These are phyloP conservation scores for Lipomyces orientalis DNA, from an alignment of 805 yeast species.

Conservation along the genomic window DNA sequence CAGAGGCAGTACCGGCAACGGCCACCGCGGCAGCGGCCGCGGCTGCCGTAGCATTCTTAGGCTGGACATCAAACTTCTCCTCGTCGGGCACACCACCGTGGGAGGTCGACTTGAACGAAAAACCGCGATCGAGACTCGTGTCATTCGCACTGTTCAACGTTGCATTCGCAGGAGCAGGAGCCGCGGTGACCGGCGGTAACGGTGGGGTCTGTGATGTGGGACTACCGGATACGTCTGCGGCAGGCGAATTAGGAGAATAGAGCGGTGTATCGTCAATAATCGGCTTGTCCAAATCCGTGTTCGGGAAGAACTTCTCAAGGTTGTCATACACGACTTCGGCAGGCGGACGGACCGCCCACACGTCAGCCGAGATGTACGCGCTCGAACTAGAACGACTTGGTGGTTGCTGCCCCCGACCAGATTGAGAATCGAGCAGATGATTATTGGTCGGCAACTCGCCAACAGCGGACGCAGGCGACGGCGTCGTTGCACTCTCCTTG, in stretches of 20 bases:
- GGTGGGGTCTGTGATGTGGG: not conserved
- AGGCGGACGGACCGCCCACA: slow-evolving; percentile 87
- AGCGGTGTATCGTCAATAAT: slow-evolving; percentile 65
- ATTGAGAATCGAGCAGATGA: not conserved
- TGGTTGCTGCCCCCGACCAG: not conserved
- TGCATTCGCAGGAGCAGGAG: not conserved
- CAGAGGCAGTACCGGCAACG: slow-evolving; percentile 5
- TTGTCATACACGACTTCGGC: slow-evolving; percentile 92
- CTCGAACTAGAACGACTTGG: not conserved
- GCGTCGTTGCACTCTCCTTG: slow-evolving; percentile 18
- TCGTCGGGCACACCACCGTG: slow-evolving; percentile 24
- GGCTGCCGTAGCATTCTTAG: slow-evolving; percentile 18
- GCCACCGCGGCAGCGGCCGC: slow-evolving; percentile 10
- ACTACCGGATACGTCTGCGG: slow-evolving; percentile 7
- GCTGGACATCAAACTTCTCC: slow-evolving; percentile 29
- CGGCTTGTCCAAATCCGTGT: slow-evolving; percentile 89
- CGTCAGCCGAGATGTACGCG: slow-evolving; percentile 14
- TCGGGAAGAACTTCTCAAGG: slow-evolving; percentile 89
- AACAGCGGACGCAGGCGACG: slow-evolving; percentile 30
- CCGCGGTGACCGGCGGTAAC: not conserved
- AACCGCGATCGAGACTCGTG: slow-evolving; percentile 27
- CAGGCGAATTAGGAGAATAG: slow-evolving; percentile 28
- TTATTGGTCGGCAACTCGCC: slow-evolving; percentile 26
- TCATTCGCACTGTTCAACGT: slow-evolving; percentile 2
- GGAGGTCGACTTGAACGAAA: slow-evolving; percentile 25